These are phyloP conservation scores for Boletus eberwhitei DNA, from an alignment of 768 basidiomycete genomes.

Conservation along the genomic window DNA sequence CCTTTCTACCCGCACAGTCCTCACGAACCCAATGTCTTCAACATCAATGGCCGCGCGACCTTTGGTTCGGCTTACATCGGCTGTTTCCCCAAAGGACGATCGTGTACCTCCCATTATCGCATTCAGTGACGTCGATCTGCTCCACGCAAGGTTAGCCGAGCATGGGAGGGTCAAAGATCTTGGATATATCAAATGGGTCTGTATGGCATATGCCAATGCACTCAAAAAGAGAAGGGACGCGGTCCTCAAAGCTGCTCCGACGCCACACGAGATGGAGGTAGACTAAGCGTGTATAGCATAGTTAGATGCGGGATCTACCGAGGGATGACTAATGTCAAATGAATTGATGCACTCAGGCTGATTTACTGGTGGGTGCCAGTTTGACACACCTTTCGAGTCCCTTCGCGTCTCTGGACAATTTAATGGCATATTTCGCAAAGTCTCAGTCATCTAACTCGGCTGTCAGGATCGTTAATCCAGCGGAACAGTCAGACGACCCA, in stretches of 20 bases:
- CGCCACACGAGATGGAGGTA: neutral
- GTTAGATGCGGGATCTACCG: constrained; percentile 12
- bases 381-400: neutral
- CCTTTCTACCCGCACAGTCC: constrained; percentile 56
- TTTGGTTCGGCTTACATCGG: constrained; percentile 65
- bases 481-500: constrained; percentile 37
- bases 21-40: constrained; percentile 31
- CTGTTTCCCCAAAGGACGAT: constrained; percentile 65
- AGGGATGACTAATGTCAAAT: constrained; percentile 17
- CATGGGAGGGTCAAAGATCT: constrained; percentile 45
- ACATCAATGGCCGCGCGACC: constrained; percentile 44
- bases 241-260: constrained; percentile 17
- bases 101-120: constrained; percentile 74
- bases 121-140: constrained; percentile 72
- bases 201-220: constrained; percentile 69
- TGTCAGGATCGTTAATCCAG: constrained; percentile 70
- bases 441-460: constrained; percentile 57
- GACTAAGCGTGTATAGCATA: constrained; percentile 1
- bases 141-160: constrained; percentile 72
- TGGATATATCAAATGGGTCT: constrained; percentile 68
- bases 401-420: constrained; percentile 4
- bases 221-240: constrained; percentile 58
- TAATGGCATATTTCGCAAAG: constrained; percentile 70
- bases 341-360: constrained; percentile 10
- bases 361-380: neutral